A percentile compares a stretch with the other conserved stretches of the same genome.
Conservation (phyloP, 805 yeast genomes). For the Saturnispora bothae region DNA sequence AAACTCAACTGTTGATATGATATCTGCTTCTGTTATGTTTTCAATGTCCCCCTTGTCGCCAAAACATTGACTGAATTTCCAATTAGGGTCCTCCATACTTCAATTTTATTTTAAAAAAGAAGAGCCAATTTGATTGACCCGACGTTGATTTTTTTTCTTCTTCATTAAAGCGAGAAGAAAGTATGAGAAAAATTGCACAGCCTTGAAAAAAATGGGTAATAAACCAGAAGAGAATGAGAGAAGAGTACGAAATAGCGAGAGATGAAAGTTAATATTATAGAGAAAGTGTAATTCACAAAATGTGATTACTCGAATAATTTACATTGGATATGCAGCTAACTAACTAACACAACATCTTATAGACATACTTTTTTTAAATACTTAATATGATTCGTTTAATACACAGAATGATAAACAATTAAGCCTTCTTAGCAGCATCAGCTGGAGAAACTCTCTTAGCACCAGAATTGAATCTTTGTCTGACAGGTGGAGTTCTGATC, state of each 20-base stretch:
- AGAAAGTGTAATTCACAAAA: no score
- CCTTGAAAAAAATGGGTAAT: neutral
- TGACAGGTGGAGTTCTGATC: constrained; percentile 97
- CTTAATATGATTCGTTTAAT: neutral
- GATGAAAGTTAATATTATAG: no score
- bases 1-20: constrained; percentile 93
- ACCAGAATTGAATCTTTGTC: constrained; percentile 89
- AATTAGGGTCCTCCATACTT: constrained; percentile 28
- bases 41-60: constrained; percentile 98
- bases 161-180: no score
- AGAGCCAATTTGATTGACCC: neutral
- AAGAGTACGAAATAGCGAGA: no score
- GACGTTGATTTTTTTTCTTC: neutral
- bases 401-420: constrained; percentile 15
- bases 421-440: constrained; percentile 94
- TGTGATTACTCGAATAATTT: no score
- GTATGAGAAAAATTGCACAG: no score
- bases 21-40: constrained; percentile 91
- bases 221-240: no score
- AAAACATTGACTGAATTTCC: constrained; percentile 95
- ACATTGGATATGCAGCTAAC: no score
- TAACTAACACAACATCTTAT: no score
- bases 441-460: constrained; percentile 94
- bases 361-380: neutral
- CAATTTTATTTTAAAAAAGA: neutral